These are phyloP conservation scores for Coccomyxa sp. DNA, from an alignment of 139 green algal genomes.

Conservation along the genomic window DNA sequence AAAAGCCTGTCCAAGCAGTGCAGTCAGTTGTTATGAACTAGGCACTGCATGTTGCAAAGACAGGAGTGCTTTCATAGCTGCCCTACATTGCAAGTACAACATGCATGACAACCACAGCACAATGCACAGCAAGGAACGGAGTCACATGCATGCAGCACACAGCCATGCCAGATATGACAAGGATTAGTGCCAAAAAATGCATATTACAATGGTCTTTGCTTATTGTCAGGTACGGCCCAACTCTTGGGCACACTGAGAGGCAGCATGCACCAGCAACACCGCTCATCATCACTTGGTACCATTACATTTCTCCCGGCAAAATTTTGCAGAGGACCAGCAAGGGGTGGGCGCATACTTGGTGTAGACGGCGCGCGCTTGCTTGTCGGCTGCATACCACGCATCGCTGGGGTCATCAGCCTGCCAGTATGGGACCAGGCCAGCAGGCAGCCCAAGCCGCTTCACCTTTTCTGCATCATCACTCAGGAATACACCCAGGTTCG, in stretches of 20 bases:
- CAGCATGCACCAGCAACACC: not conserved
- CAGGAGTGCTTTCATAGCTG: not conserved
- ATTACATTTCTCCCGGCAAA: no score
- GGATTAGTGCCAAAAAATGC: not conserved
- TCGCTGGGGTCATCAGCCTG: slow-evolving; percentile 5
- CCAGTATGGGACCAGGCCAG: not conserved
- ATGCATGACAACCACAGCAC: not conserved
- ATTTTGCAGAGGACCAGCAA: not conserved
- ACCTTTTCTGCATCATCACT: no score
- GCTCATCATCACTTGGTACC: no score
- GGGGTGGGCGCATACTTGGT: not conserved
- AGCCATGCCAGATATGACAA: not conserved
- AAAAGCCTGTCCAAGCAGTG: slow-evolving; percentile 9
- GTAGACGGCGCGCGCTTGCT: slow-evolving; percentile 10
- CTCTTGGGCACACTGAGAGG: not conserved
- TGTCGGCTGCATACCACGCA: slow-evolving; percentile 2
- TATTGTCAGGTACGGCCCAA: not conserved
- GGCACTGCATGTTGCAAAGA: not conserved
- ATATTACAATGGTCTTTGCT: not conserved
- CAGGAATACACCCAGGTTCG: not conserved
- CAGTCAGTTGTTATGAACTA: not conserved
- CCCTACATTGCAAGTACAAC: not conserved
- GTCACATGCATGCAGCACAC: not conserved
- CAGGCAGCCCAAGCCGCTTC: not conserved
- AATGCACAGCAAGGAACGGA: not conserved